Evolutionary conservation across 2,329 filamentous ascomycete species (phyloP), one percentile per base, ranked within the genome.

Genomic region (Fusarium nisikadoi): DNA sequence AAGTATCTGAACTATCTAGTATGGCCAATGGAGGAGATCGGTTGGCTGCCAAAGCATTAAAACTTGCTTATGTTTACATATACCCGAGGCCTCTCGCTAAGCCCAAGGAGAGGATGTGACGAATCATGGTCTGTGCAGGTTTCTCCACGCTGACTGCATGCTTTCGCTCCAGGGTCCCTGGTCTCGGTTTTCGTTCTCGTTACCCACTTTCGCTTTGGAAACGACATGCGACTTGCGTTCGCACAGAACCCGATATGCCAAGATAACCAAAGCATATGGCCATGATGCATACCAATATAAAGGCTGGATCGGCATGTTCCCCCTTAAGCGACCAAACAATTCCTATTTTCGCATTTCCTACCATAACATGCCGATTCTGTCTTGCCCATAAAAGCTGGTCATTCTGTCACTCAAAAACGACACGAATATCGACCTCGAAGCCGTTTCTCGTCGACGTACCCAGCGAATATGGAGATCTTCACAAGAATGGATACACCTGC

Each of bases 11-110:
- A 3, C 2, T 50, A 50, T 25, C 1, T 52, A 39, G 43, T n/a
- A 13, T 58, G 43, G 55, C 55, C 55, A 1, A 58, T 38, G 55
- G 43, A 58, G 33, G 23, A 58, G 33, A 58, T 58, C 20, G 55
- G 55, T 1, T 58, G 43, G 33, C 5, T 58, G 2, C 31, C 55
- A 1, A 50, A 38, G 11, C 7, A 36, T 39, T 50, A 12, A 57
- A 4, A 9, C 12, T 35, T 10, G 3, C 23, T 20, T 4, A 20
- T 56, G 13, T 12, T 11, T 56, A 7, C n/a, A 27, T 2, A 33
- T 19, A 31, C 31, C 12, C 12, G 13, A 5, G 27, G 27, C 27
- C 27, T 8, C 38, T 19, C 5, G 23, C 11, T 19, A 43, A 25
- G 41, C 16, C 23, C 23, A 25, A 12, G 41, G 6, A 16, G 42